Percentiles rank a stretch among this genome's conserved stretches.
Evolutionary conservation across 2,329 filamentous ascomycete species (phyloP).

Genomic region (Fusarium mundagurra): DNA sequence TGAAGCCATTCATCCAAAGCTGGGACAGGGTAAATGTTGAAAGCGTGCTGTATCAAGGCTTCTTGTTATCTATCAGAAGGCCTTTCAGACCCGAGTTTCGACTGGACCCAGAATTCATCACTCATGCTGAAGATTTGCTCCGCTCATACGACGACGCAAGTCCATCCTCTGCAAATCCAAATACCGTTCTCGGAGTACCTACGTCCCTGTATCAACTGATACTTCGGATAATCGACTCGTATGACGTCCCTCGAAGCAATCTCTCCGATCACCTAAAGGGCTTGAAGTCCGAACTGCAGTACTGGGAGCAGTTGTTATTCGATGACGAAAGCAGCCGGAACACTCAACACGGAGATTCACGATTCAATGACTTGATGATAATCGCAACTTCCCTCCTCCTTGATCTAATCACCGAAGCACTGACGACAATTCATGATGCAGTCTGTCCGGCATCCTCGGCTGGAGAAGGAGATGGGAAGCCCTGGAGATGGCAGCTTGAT

Average conservation of each 20-base stretch:
- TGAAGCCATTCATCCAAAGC: not conserved
- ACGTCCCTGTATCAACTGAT: not conserved
- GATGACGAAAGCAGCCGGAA: not conserved
- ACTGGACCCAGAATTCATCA: not conserved
- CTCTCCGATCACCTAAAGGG: not conserved
- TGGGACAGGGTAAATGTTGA: not conserved
- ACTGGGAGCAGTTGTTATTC: not conserved
- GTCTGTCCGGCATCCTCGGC: accelerated
- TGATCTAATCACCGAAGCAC: not conserved
- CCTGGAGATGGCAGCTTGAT: not conserved
- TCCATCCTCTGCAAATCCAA: not conserved
- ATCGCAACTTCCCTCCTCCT: not conserved
- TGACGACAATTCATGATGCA: accelerated
- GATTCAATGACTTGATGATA: not conserved
- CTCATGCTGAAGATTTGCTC: not conserved
- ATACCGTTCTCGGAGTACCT: not conserved
- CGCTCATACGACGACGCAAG: not conserved
- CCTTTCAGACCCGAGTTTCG: not conserved
- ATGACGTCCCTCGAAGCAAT: accelerated
- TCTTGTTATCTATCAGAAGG: not conserved
- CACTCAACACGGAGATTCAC: not conserved
- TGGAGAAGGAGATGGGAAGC: not conserved
- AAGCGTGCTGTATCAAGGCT: not conserved
- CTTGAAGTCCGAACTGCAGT: not conserved
- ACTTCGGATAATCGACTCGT: not conserved